A percentile compares a stretch with the other conserved stretches of the same genome.
phyloP scores from a whole-genome alignment of 2,329 filamentous ascomycete genomes.

The Venturia effusa region DNA sequence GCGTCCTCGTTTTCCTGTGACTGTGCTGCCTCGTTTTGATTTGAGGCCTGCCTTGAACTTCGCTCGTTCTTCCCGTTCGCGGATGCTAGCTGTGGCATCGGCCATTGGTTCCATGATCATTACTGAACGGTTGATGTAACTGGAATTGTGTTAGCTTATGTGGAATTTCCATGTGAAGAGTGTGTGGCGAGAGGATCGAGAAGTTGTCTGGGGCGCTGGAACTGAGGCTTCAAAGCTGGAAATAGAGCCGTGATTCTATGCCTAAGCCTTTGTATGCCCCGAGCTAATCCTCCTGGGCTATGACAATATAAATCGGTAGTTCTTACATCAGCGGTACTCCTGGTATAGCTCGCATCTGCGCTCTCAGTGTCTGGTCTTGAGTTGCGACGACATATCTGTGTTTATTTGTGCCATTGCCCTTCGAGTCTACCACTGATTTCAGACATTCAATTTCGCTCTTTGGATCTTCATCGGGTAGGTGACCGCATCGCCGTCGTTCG shows the following conservation, averaged over 20 bases:
- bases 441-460: slow-evolving; percentile 61
- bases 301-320: background rate
- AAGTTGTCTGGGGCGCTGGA: background rate
- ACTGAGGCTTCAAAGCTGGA: background rate
- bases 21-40: slow-evolving; percentile 23
- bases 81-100: slow-evolving; percentile 49
- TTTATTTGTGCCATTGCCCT: slow-evolving; percentile 60
- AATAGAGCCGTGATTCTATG: no score
- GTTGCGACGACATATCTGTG: slow-evolving; percentile 69
- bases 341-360: slow-evolving; percentile 52
- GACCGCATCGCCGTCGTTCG: slow-evolving; percentile 68
- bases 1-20: slow-evolving; percentile 26
- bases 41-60: slow-evolving; percentile 61
- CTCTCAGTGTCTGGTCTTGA: slow-evolving; percentile 55
- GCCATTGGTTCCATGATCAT: slow-evolving; percentile 75
- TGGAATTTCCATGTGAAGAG: background rate
- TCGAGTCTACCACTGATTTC: slow-evolving; percentile 66
- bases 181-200: background rate
- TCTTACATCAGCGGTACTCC: slow-evolving; percentile 57
- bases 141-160: background rate
- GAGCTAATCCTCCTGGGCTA: background rate
- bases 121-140: slow-evolving; percentile 65
- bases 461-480: slow-evolving; percentile 63
- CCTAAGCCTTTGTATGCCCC: background rate
- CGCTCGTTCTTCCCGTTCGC: slow-evolving; percentile 57